Percentiles rank a stretch among this genome's conserved stretches.
Evolutionary conservation across 257 asterid species (phyloP).

Genomic region (Eucommia ulmoides): DNA sequence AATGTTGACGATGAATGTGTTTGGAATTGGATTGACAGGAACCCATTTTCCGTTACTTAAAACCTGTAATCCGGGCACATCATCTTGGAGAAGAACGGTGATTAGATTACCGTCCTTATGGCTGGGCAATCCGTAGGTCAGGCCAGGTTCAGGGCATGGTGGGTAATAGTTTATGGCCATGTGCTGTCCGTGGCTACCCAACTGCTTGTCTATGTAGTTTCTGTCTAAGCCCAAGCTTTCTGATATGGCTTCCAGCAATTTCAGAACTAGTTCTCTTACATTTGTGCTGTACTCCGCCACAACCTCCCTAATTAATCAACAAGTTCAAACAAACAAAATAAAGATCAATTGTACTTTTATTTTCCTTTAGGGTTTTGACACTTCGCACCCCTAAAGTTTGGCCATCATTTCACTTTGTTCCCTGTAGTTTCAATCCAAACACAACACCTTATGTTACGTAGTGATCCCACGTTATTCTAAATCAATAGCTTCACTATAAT

Average conservation of each 20-base stretch:
- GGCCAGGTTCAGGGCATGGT: slow-evolving; percentile 1
- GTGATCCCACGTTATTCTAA: no score
- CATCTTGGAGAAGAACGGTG: neutral
- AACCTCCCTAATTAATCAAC: neutral
- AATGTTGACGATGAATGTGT: slow-evolving; percentile 1
- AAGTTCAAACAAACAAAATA: no score
- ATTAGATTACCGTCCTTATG: neutral
- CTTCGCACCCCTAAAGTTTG: no score
- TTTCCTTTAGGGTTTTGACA: no score
- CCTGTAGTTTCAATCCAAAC: no score
- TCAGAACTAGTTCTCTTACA: neutral
- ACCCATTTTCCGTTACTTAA: neutral
- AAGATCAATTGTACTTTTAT: no score
- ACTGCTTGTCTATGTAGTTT: neutral
- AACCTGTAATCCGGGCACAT: neutral
- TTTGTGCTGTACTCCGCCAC: neutral
- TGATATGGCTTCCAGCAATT: neutral
- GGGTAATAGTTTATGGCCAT: slow-evolving; percentile 1
- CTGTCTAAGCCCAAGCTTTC: neutral
- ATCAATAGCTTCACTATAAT: no score
- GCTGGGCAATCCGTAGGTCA: neutral
- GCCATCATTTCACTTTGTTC: no score
- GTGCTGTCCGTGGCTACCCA: neutral
- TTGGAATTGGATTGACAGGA: neutral
- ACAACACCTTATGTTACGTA: no score